These are phyloP conservation scores for Plasmodium cynomolgi DNA, from an alignment of 169 alveolate genomes.

Conservation along the genomic window DNA sequence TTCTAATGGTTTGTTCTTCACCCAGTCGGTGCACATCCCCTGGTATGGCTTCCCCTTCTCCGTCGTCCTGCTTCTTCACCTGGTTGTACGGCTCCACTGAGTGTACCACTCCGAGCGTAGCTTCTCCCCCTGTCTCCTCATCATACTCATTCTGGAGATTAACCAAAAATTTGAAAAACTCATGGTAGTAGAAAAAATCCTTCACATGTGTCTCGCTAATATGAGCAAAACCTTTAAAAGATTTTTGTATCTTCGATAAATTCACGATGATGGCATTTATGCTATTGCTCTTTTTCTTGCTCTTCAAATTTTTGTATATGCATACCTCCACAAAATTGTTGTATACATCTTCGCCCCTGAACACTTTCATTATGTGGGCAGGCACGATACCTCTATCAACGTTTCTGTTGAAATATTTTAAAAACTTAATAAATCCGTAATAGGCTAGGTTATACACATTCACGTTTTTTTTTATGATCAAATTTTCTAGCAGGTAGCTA, in stretches of 20 bases:
- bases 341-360: constrained; percentile 14
- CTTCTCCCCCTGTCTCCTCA: background rate
- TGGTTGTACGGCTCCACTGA: background rate
- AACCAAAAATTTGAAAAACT: constrained; percentile 67
- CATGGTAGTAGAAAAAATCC: constrained; percentile 46
- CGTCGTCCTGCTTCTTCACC: background rate
- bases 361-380: background rate
- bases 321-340: constrained; percentile 51
- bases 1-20: background rate
- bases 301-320: constrained; percentile 68
- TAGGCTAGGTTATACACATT: constrained; percentile 64
- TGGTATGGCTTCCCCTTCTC: background rate
- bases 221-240: constrained; percentile 58
- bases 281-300: constrained; percentile 64
- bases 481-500: constrained; percentile 49
- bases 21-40: background rate
- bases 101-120: background rate
- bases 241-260: constrained; percentile 51
- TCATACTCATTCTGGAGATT: constrained; percentile 37
- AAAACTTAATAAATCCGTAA: constrained; percentile 63
- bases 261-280: constrained; percentile 69
- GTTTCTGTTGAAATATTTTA: background rate
- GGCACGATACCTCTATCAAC: constrained; percentile 6
- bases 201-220: constrained; percentile 31
- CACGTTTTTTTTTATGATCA: constrained; percentile 63